These are phyloP conservation scores for Pyropia haitanensis DNA, from an alignment of 23 red algal species.

Conservation along the genomic window DNA sequence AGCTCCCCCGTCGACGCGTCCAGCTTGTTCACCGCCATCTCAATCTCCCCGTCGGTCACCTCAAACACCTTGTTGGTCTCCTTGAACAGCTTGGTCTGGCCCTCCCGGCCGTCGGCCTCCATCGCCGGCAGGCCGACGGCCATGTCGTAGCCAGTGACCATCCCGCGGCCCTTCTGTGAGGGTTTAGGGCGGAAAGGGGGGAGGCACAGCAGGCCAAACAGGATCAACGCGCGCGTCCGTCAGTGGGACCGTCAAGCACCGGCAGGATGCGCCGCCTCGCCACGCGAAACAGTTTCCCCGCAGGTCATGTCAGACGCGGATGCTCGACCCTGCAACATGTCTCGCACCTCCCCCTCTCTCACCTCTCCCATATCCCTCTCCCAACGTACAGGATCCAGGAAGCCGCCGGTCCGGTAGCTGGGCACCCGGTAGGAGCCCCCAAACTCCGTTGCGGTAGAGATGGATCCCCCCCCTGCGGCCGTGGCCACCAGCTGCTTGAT, in stretches of 20 bases:
- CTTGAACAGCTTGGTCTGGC: slow-evolving; percentile 82
- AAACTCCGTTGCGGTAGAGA: slow-evolving; percentile 90
- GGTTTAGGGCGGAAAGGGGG: too few species aligned
- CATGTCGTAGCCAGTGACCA: slow-evolving; percentile 95
- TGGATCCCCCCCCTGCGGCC: slow-evolving; percentile 54
- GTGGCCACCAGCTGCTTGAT: slow-evolving; percentile 93
- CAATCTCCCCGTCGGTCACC: slow-evolving; percentile 81
- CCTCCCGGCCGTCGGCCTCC: slow-evolving; percentile 90
- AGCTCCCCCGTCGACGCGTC: slow-evolving; percentile 78
- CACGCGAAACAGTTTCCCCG: too few species aligned
- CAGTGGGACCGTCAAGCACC: too few species aligned
- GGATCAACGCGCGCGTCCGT: too few species aligned
- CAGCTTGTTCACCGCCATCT: slow-evolving; percentile 96
- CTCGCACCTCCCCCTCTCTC: too few species aligned
- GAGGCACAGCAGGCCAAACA: too few species aligned
- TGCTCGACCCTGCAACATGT: too few species aligned
- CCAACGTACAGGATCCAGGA: slow-evolving; percentile 61
- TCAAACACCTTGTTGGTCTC: slow-evolving; percentile 99
- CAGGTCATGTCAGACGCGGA: too few species aligned
- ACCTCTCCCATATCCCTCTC: too few species aligned
- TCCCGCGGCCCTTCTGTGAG: slow-evolving; percentile 76
- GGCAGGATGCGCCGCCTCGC: too few species aligned
- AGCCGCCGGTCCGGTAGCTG: slow-evolving; percentile 86
- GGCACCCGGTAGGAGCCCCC: slow-evolving; percentile 89
- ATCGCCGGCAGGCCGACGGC: slow-evolving; percentile 86